Evolutionary conservation across 2,329 filamentous ascomycete species (phyloP).

Genomic region (Botrytis medusae): DNA sequence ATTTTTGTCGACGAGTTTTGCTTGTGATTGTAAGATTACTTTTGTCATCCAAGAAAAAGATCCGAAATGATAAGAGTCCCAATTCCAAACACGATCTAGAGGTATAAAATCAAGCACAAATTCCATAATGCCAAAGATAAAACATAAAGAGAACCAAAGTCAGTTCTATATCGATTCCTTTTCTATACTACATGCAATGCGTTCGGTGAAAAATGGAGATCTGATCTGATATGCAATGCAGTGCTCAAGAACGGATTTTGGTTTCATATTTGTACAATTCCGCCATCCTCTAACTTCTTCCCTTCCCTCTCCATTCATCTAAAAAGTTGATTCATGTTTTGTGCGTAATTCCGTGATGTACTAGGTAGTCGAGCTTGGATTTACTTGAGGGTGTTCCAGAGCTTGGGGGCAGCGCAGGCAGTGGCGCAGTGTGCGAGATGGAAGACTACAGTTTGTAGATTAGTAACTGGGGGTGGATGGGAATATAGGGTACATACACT

Average conservation of each 20-base stretch:
- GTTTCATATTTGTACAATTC: slow-evolving; percentile 34
- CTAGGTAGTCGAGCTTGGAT: slow-evolving; percentile 28
- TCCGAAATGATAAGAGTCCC: not conserved
- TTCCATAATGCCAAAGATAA: not conserved
- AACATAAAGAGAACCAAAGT: slow-evolving; percentile 10
- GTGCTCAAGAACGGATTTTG: slow-evolving; percentile 34
- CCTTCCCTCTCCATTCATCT: slow-evolving; percentile 29
- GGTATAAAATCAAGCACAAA: not conserved
- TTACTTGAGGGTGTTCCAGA: slow-evolving; percentile 92
- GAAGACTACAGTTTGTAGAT: slow-evolving; percentile 69
- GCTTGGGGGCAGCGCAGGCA: slow-evolving; percentile 91
- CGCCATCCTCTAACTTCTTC: slow-evolving; percentile 18
- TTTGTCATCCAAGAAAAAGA: not conserved
- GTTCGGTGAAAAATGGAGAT: slow-evolving; percentile 28
- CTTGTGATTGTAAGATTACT: slow-evolving; percentile 16
- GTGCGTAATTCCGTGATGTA: slow-evolving; percentile 23
- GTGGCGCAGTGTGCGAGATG: slow-evolving; percentile 95
- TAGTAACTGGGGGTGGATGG: not conserved
- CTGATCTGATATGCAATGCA: slow-evolving; percentile 33
- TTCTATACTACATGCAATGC: slow-evolving; percentile 39
- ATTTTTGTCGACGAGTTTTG: not conserved
- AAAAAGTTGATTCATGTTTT: slow-evolving; percentile 19
- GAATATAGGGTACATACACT: slow-evolving; percentile 70
- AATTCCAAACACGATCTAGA: not conserved
- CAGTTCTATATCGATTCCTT: slow-evolving; percentile 31